Evolutionary conservation across 192 early-diverging fungal genomes (phyloP).

Genomic region (Linnemannia zychae): DNA sequence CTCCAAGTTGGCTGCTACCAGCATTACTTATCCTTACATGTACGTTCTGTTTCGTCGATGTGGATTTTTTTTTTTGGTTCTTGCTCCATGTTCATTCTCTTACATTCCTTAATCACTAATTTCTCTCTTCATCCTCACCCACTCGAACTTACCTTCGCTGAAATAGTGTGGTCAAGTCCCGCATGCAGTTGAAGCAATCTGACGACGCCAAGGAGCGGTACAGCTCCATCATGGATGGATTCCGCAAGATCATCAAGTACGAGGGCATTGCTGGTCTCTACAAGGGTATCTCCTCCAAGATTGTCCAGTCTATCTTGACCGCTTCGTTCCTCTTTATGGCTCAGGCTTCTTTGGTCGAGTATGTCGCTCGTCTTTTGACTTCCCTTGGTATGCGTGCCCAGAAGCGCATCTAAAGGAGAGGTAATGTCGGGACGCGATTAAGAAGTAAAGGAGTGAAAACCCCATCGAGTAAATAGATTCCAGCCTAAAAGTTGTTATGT

Average conservation of each 20-base stretch:
- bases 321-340: constrained; percentile 97
- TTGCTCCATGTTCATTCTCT: background rate
- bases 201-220: constrained; percentile 83
- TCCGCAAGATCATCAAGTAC: constrained; percentile 90
- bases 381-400: constrained; percentile 41
- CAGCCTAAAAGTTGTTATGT: background rate
- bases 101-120: background rate
- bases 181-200: constrained; percentile 96
- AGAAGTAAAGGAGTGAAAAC: no score
- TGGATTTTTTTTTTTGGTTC: background rate
- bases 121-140: background rate
- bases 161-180: constrained; percentile 90
- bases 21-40: constrained; percentile 98
- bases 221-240: constrained; percentile 85
- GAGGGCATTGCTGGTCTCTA: constrained; percentile 93
- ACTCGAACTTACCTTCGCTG: constrained; percentile 1
- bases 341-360: constrained; percentile 85
- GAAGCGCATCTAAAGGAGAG: constrained; percentile 50
- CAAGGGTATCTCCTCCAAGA: constrained; percentile 95
- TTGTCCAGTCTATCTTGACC: constrained; percentile 95
- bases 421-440: no score
- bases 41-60: constrained; percentile 44
- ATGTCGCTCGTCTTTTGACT: constrained; percentile 63
- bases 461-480: no score
- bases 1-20: constrained; percentile 94